A percentile compares a stretch with the other conserved stretches of the same genome.
phyloP scores from a whole-genome alignment of 345 rosid genomes.

The thale cress (Arabidopsis thaliana) region TAIR10.1 NC_003076.8:6499501-6500000 shows the following conservation, averaged over 20 bases:
- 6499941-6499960: not conserved
- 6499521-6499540: slow-evolving; percentile 75
- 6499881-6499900: not conserved
- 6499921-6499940: not conserved
- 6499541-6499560: slow-evolving; percentile 88
- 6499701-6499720: slow-evolving; percentile 70
- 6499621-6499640: not conserved
- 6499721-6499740: slow-evolving; percentile 86
- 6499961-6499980: slow-evolving; percentile 2
- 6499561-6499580: slow-evolving; percentile 83
- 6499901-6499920: not conserved
- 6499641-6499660: slow-evolving; percentile 20
- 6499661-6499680: slow-evolving; percentile 33
- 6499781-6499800: slow-evolving; percentile 87
- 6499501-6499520: slow-evolving; percentile 31
- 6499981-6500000: not conserved
- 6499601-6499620: not conserved
- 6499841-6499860: slow-evolving; percentile 88
- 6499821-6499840: slow-evolving; percentile 79
- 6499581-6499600: slow-evolving; percentile 77
- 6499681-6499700: slow-evolving; percentile 79
- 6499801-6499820: slow-evolving; percentile 77
- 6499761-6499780: slow-evolving; percentile 87
- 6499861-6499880: slow-evolving; percentile 87
- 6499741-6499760: slow-evolving; percentile 61